Evolutionary conservation across 2,329 filamentous ascomycete genomes (phyloP), one percentile per base, ranked within the genome.

Genomic region (Aureobasidium sp.): DNA sequence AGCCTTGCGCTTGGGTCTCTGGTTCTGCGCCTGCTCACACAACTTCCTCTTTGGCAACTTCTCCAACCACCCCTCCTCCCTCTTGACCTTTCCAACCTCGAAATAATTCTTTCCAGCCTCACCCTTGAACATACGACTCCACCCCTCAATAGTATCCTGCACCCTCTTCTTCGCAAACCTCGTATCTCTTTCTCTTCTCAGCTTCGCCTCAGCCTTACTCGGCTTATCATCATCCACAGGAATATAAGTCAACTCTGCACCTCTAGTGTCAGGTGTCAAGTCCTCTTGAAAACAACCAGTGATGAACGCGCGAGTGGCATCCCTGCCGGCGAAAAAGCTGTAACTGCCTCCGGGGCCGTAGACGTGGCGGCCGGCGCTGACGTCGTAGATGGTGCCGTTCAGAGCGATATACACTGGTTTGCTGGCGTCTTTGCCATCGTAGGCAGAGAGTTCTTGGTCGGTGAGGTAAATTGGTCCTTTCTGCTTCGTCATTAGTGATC

Each of bases 251-350:
- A 86, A 82, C 77, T 97, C 94, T 5, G 90, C 87, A 49, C 94
- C 94, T 64, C 89, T 84, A 73, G 97, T 77, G 76, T 99, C 94
- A 3, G 89, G 82, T 2, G 87, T 94, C 36, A 86, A 79, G 78
- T 99, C 94, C 65, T 91, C 87, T 42, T 84, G 78, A 77, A 99
- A 99, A 75, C 94, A 99, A 21, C 90, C 91, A 2, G 94, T 97
- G 25, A 99, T 86, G 74, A 91, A 99, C 25, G 87, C 91, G 53
- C 94, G 87, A 14, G 89, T 85, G 36, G 93, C 92, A 75, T 99
- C 94, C 64, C 82, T 82, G 64, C 93, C 94, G 0, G 91, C 85
- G 74, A 99, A 96, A 76, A 88, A 87, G 69, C 86, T 82, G 79
- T 99, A 99, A 41, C 85, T 85, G 5, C 92, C 94, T 32, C 91